phyloP scores from a whole-genome alignment of 805 yeast genomes.

The Pichia ethanolica region DNA sequence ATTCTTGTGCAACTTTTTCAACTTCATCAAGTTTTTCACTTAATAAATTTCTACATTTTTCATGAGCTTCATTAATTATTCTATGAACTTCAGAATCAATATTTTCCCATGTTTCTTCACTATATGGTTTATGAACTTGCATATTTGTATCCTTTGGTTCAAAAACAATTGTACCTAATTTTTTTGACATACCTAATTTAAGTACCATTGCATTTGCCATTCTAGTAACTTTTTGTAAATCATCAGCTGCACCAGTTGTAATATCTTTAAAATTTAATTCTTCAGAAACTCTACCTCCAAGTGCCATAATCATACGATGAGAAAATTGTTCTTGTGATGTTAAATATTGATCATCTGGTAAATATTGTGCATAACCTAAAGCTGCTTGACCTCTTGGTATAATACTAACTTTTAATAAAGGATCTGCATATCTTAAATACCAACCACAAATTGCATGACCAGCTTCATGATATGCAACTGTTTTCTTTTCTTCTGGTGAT shows the following conservation, averaged over 20 bases:
- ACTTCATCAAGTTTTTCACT: constrained; percentile 67
- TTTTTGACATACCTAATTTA: constrained; percentile 81
- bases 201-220: constrained; percentile 94
- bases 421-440: constrained; percentile 88
- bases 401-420: constrained; percentile 88
- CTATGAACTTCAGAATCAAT: constrained; percentile 81
- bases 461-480: constrained; percentile 97
- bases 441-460: constrained; percentile 99
- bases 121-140: constrained; percentile 61
- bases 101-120: constrained; percentile 74
- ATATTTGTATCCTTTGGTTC: constrained; percentile 57
- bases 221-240: constrained; percentile 89
- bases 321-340: constrained; percentile 62
- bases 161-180: constrained; percentile 77
- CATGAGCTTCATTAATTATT: constrained; percentile 69
- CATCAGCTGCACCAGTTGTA: constrained; percentile 94
- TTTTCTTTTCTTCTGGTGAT: constrained; percentile 76
- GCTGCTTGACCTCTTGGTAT: constrained; percentile 97
- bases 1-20: constrained; percentile 78
- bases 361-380: constrained; percentile 93
- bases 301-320: constrained; percentile 92
- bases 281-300: constrained; percentile 96
- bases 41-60: constrained; percentile 60
- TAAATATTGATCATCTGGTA: constrained; percentile 87
- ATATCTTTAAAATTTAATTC: constrained; percentile 88